Evolutionary conservation across 1,284 basidiomycete genomes (phyloP), one percentile per base, ranked within the genome.

Genomic region (Phylloboletellus chloephorus): DNA sequence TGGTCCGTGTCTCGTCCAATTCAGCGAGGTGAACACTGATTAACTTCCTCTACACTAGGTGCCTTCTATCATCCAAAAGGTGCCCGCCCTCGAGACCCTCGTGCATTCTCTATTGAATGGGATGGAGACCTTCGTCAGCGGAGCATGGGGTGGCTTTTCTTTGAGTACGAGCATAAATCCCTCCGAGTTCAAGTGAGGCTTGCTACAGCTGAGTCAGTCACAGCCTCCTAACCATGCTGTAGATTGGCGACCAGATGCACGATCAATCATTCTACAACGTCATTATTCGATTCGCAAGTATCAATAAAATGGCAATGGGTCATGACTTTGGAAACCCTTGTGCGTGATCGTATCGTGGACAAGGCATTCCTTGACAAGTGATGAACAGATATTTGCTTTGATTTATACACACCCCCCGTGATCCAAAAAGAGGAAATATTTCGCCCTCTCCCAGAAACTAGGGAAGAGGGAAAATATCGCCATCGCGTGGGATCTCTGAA

Each of bases 51-150:
- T 49, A 21, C 5, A n/a, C 19, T 31, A 60, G 58, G 61, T 13
- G 50, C 39, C 63, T 61, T 67, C 57, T 52, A 60, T 46, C 45
- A 52, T 23, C 42, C 52, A 13, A 51, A 44, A 24, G 56, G 56
- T 22, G 60, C 63, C 22, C 56, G 52, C 9, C 64, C 58, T 16
- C 63, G 60, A 20, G 53, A 54, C 10, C 65, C 71, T 15, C 72
- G 80, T 5, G 65, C 69, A 5, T 87, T 81, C 55, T 84, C 81
- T 0, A 65, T 75, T 6, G 84, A 87, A 63, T 85, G 74, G 73
- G 66, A 72, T 36, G 53, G 63, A 33, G 58, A 74, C 46, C 69
- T 71, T 49, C 52, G 53, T 7, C 41, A 62, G 13, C 58, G 66
- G 41, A 69, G 73, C 25, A 67, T 70, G 41, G 80, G 72, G 1